A percentile compares a stretch with the other conserved stretches of the same genome.
These are phyloP conservation scores for Heterobasidion annosum DNA, from an alignment of 1,284 basidiomycete genomes.

Conservation along the genomic window DNA sequence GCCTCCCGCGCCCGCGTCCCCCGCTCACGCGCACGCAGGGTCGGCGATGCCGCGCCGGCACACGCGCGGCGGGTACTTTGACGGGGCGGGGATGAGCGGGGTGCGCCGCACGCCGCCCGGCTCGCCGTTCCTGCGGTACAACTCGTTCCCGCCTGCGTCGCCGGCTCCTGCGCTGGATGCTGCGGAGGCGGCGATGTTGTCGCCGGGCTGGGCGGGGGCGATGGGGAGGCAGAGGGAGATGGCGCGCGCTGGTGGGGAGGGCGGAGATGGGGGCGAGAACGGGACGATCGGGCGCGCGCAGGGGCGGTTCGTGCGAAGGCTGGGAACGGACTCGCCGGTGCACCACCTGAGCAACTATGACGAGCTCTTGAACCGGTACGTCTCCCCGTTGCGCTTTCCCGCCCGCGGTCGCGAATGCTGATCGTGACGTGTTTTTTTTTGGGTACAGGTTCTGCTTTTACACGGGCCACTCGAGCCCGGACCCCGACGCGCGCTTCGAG, in stretches of 20 bases:
- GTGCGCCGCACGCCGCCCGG: slow-evolving; percentile 13
- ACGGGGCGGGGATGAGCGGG: slow-evolving; percentile 11
- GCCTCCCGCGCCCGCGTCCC: not conserved
- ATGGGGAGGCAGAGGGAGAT: not conserved
- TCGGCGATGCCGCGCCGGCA: slow-evolving; percentile 1
- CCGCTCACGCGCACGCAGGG: not conserved
- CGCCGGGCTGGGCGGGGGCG: not conserved
- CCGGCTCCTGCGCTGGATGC: no score
- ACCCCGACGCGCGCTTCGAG: slow-evolving; percentile 20
- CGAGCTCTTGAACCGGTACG: slow-evolving; percentile 57
- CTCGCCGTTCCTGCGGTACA: slow-evolving; percentile 15
- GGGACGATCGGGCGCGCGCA: not conserved
- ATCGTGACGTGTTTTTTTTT: not conserved
- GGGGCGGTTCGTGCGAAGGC: slow-evolving; percentile 4
- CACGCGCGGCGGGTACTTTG: slow-evolving; percentile 19
- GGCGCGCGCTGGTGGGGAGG: not conserved
- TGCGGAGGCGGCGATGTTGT: not conserved
- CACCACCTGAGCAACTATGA: slow-evolving; percentile 34
- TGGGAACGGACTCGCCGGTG: slow-evolving; percentile 9
- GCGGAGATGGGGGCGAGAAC: not conserved
- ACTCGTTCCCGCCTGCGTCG: slow-evolving; percentile 11
- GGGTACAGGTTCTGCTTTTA: slow-evolving; percentile 67
- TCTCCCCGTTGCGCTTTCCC: slow-evolving; percentile 8
- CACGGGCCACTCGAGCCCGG: slow-evolving; percentile 32
- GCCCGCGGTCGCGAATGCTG: not conserved